Evolutionary conservation across 805 yeast species (phyloP).

Genomic region (Pichia paraexigua): DNA sequence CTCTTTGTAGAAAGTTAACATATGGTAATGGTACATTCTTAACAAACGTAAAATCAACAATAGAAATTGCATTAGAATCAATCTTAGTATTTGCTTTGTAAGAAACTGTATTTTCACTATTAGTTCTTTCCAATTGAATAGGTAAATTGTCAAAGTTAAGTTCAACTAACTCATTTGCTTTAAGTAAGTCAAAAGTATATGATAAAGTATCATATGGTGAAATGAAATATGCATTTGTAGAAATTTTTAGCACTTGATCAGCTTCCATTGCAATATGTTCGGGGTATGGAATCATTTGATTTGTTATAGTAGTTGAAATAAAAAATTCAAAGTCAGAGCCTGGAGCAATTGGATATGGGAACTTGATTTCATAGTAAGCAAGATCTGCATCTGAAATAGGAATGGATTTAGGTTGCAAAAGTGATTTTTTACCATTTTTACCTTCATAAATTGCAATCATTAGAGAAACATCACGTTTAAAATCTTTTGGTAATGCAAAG

Average conservation of each 20-base stretch:
- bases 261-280: constrained; percentile 49
- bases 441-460: constrained; percentile 16
- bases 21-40: constrained; percentile 59
- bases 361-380: constrained; percentile 39
- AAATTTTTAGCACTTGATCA: constrained; percentile 50
- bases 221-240: constrained; percentile 44
- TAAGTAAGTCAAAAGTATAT: constrained; percentile 38
- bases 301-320: constrained; percentile 41
- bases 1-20: constrained; percentile 56
- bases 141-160: not conserved
- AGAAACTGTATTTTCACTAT: constrained; percentile 23
- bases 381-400: constrained; percentile 12
- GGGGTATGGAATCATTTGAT: constrained; percentile 54
- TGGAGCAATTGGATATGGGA: constrained; percentile 65
- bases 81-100: constrained; percentile 15
- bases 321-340: constrained; percentile 42
- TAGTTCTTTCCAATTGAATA: constrained; percentile 11
- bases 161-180: constrained; percentile 18
- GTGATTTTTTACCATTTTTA: constrained; percentile 16
- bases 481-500: constrained; percentile 47
- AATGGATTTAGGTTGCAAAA: constrained; percentile 14
- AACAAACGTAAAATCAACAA: constrained; percentile 52
- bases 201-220: constrained; percentile 53
- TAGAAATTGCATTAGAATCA: constrained; percentile 38
- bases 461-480: constrained; percentile 21